phyloP scores from a whole-genome alignment of 2,329 filamentous ascomycete species.

The Mycocentrospora acerina region DNA sequence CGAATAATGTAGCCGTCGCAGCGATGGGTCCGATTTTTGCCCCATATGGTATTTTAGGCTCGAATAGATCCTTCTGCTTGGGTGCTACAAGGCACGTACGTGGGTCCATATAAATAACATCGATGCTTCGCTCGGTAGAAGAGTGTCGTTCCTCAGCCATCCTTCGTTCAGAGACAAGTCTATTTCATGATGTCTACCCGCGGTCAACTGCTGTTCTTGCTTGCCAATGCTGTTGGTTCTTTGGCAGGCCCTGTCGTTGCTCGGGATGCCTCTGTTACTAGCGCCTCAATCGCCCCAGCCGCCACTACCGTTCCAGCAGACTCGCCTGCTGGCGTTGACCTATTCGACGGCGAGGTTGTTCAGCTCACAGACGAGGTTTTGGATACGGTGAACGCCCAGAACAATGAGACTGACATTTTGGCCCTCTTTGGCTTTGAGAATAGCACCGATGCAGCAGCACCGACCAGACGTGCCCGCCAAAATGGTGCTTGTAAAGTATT shows the following conservation, averaged over 20 bases:
- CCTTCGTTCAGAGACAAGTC: neutral
- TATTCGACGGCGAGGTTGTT: constrained; percentile 13
- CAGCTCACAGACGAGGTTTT: constrained; percentile 16
- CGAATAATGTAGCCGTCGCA: too few species aligned
- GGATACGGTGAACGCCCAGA: constrained; percentile 1
- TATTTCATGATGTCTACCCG: constrained; percentile 7
- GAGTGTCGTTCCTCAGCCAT: neutral
- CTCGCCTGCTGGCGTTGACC: constrained; percentile 8
- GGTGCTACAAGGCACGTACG: too few species aligned
- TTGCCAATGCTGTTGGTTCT: constrained; percentile 3
- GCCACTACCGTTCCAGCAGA: constrained; percentile 8
- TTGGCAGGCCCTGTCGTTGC: constrained; percentile 4
- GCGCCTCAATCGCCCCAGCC: constrained; percentile 6
- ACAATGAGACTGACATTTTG: constrained; percentile 3
- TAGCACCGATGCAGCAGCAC: neutral
- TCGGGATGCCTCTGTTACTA: constrained; percentile 1
- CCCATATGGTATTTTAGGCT: too few species aligned
- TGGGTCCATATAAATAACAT: constrained; percentile 1
- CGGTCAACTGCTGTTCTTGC: constrained; percentile 1
- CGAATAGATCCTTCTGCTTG: too few species aligned
- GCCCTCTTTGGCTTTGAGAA: constrained; percentile 35
- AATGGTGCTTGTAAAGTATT: constrained; percentile 21
- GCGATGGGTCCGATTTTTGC: too few species aligned
- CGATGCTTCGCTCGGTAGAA: neutral
- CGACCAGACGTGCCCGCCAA: neutral